Conservation (phyloP, 805 yeast species). For the Lachancea sp. region DNA sequence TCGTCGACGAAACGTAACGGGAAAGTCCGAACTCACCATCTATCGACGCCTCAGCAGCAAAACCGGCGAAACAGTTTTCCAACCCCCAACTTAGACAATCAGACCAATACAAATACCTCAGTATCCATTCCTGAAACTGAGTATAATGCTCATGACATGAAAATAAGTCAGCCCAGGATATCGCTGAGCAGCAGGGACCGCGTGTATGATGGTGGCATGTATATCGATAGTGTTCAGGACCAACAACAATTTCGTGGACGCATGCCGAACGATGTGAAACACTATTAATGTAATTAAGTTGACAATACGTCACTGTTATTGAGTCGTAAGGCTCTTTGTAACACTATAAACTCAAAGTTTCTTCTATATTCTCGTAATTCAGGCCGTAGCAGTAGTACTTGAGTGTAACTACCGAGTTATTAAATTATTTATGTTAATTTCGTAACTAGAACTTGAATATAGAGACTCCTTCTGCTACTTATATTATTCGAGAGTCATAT, state of each 20-base stretch:
- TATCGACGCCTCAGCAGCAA: conserved; percentile 9
- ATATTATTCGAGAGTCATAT: neutral
- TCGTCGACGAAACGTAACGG: conserved; percentile 5
- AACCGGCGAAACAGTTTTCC: neutral
- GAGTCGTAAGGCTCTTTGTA: conserved; percentile 1
- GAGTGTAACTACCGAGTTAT: too few relatives aligned
- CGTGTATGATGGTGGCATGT: conserved; percentile 3
- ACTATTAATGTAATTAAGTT: neutral
- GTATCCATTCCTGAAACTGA: conserved; percentile 11
- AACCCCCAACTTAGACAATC: conserved; percentile 17
- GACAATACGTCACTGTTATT: neutral
- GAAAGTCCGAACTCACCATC: neutral
- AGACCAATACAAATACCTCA: conserved; percentile 19
- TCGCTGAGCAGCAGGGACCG: conserved; percentile 4
- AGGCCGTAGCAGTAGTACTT: neutral
- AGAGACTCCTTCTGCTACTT: neutral
- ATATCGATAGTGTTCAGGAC: conserved; percentile 4
- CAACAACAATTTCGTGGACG: neutral
- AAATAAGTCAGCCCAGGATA: conserved; percentile 3
- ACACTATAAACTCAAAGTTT: neutral
- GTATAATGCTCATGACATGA: neutral
- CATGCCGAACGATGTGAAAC: neutral
- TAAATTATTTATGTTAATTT: neutral
- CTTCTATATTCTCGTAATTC: neutral
- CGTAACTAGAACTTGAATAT: neutral